Percentiles rank a stretch among this genome's conserved stretches.
Conservation (phyloP, 495 filamentous ascomycete genomes). For the Massariosphaeria phaeospora region DNA sequence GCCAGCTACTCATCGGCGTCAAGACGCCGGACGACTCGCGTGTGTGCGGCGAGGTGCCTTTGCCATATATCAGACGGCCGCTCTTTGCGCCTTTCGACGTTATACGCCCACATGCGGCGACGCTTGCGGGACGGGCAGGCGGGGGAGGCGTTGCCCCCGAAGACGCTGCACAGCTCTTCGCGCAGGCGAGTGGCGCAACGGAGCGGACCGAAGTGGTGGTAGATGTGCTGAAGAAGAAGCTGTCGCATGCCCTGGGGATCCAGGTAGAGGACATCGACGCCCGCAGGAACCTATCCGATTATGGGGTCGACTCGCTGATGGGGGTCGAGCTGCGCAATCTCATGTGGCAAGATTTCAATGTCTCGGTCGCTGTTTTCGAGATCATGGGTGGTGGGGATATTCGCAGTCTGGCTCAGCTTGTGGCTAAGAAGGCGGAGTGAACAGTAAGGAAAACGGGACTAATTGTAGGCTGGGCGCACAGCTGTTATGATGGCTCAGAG, state of each 20-base stretch:
- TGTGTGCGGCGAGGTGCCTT: neutral
- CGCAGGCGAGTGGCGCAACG: neutral
- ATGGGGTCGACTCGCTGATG: neutral
- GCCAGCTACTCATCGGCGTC: neutral
- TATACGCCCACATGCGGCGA: too few relatives aligned
- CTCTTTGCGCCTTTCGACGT: neutral
- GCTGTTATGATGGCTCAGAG: too few relatives aligned
- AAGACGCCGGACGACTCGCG: neutral
- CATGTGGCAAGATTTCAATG: neutral
- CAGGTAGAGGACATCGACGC: neutral
- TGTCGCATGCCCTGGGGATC: neutral
- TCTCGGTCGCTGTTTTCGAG: neutral
- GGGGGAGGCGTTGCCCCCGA: too few relatives aligned
- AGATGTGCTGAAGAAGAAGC: neutral
- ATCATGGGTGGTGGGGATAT: too few relatives aligned
- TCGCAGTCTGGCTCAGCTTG: too few relatives aligned
- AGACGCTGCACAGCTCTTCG: neutral
- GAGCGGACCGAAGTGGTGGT: neutral
- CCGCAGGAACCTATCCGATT: neutral
- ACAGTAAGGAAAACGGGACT: too few relatives aligned
- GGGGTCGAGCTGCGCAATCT: neutral
- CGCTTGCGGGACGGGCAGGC: too few relatives aligned
- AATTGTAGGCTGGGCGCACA: too few relatives aligned
- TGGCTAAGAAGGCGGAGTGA: too few relatives aligned
- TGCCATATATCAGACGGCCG: neutral